Evolutionary conservation across 305 asterid genomes (phyloP).

Genomic region (Fraxinus dipetala): DNA sequence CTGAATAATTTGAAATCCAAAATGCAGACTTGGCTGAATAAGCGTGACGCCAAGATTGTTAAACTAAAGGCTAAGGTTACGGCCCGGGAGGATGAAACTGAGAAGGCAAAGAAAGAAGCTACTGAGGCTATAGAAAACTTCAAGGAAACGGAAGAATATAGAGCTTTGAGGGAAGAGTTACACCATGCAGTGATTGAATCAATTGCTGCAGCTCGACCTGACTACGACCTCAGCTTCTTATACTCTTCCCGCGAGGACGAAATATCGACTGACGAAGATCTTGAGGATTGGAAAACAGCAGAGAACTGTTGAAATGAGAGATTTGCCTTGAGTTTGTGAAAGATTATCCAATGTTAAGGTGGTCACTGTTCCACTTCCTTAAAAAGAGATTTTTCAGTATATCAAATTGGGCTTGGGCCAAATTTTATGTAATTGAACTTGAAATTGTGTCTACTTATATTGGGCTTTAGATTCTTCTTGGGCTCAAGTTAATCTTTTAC

Average conservation of each 20-base stretch:
- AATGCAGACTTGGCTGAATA: not conserved
- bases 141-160: not conserved
- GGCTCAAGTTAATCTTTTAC: not conserved
- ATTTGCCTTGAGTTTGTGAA: not conserved
- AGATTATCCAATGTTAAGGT: not conserved
- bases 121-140: not conserved
- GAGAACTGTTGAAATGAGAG: not conserved
- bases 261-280: not conserved
- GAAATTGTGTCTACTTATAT: not conserved
- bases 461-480: not conserved
- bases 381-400: not conserved
- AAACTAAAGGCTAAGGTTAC: not conserved
- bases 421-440: not conserved
- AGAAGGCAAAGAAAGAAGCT: not conserved
- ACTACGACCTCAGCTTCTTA: not conserved
- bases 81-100: not conserved
- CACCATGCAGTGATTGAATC: not conserved
- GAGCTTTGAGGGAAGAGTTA: not conserved
- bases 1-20: not conserved
- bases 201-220: not conserved
- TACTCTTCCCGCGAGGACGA: not conserved
- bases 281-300: not conserved
- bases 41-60: not conserved
- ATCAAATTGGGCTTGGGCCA: not conserved
- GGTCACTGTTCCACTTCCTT: not conserved